Conservation (phyloP, 768 basidiomycete genomes). For the Rhizopogon rudus region DNA sequence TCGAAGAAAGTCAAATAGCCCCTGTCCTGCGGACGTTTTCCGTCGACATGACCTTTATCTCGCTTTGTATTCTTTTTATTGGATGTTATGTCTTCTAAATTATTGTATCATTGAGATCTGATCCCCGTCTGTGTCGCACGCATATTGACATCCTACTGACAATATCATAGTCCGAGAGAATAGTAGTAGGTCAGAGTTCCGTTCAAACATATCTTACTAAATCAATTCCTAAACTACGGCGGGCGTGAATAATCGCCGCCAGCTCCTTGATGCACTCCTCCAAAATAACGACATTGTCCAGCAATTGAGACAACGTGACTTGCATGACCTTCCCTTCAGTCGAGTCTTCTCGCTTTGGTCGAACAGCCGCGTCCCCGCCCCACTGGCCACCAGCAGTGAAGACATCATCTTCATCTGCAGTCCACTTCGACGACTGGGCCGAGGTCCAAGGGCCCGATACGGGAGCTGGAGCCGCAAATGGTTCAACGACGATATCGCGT, state of each 20-base stretch:
- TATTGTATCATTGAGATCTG: not conserved
- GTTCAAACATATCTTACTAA: constrained; percentile 65
- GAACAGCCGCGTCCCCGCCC: constrained; percentile 27
- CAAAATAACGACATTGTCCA: constrained; percentile 92
- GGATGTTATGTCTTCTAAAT: not conserved
- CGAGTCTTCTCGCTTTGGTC: constrained; percentile 19
- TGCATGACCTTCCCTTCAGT: constrained; percentile 31
- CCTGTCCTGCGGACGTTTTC: not conserved
- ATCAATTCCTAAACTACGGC: constrained; percentile 82
- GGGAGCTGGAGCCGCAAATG: constrained; percentile 59
- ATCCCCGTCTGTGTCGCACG: too few relatives aligned
- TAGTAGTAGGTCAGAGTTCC: not conserved
- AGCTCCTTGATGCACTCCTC: constrained; percentile 96
- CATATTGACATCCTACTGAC: too few relatives aligned
- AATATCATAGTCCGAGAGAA: too few relatives aligned
- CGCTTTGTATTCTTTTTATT: not conserved
- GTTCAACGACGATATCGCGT: constrained; percentile 61
- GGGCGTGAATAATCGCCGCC: constrained; percentile 77
- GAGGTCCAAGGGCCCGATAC: constrained; percentile 63
- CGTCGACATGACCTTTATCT: not conserved
- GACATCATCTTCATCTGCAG: constrained; percentile 65
- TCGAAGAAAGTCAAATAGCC: constrained; percentile 32
- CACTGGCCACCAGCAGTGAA: constrained; percentile 47
- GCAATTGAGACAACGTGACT: constrained; percentile 74
- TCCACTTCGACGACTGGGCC: constrained; percentile 45